Conservation (phyloP, 768 basidiomycete species). For the Mrakia gelida region DNA sequence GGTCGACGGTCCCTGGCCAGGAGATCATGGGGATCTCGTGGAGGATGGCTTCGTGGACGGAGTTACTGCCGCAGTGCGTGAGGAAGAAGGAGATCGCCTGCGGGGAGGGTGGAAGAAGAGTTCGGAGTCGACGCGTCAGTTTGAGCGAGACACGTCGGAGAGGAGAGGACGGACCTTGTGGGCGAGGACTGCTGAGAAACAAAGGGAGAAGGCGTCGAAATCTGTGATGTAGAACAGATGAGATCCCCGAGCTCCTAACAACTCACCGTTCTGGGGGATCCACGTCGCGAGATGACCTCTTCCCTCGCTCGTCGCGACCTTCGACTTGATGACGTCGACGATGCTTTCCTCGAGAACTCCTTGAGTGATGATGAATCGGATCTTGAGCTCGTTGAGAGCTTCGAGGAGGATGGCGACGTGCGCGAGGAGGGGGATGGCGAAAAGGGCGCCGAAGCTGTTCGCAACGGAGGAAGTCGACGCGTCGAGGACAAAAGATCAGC, state of each 20-base stretch:
- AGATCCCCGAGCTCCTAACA: too few species aligned
- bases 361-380: not conserved
- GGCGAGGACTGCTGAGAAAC: not conserved
- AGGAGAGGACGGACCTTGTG: not conserved
- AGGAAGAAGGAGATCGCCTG: conserved; percentile 3
- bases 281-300: not conserved
- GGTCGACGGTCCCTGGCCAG: too few species aligned
- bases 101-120: not conserved
- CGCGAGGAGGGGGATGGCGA: not conserved
- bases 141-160: not conserved
- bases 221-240: not conserved
- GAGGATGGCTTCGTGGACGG: conserved; percentile 5
- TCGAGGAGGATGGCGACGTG: not conserved
- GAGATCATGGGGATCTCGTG: too few species aligned
- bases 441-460: not conserved
- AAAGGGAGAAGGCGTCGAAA: not conserved
- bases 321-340: not conserved
- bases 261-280: not conserved
- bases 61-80: conserved; percentile 3
- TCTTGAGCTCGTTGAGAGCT: not conserved
- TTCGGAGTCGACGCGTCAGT: not conserved
- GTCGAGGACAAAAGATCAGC: too few species aligned
- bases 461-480: not conserved
- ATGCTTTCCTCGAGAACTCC: not conserved
- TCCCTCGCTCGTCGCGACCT: not conserved